Conservation (phyloP, 164 flowering plant genomes). For the Chimonanthus praecox region DNA sequence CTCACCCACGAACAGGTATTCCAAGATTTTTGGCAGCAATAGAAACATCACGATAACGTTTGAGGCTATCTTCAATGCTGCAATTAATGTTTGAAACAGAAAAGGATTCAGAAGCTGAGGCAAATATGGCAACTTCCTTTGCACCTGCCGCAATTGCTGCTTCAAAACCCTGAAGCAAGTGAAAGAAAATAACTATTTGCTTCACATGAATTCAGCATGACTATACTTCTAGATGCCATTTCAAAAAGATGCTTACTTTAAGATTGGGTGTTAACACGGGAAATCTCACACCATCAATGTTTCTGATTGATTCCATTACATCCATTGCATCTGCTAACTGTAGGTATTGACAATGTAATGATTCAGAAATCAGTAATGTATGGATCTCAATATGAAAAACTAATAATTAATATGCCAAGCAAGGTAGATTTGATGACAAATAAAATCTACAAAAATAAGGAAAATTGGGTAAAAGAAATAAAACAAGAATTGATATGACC, state of each 20-base stretch:
- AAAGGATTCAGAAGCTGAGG: constrained; percentile 94
- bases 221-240: neutral
- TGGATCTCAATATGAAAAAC: neutral
- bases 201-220: neutral
- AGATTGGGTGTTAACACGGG: constrained; percentile 91
- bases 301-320: constrained; percentile 65
- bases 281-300: constrained; percentile 57
- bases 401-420: constrained; percentile 4
- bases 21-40: constrained; percentile 71
- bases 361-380: neutral
- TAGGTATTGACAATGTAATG: constrained; percentile 6
- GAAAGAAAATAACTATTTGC: neutral
- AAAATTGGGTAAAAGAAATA: neutral
- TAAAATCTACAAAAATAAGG: neutral
- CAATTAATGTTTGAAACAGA: constrained; percentile 94
- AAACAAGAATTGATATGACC: neutral
- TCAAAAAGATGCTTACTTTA: constrained; percentile 41
- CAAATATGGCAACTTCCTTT: constrained; percentile 92
- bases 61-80: constrained; percentile 82
- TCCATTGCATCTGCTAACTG: constrained; percentile 95
- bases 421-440: neutral
- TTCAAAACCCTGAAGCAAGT: constrained; percentile 65
- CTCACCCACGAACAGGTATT: constrained; percentile 94
- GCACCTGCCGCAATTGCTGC: constrained; percentile 97
- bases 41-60: constrained; percentile 70